phyloP scores from a whole-genome alignment of 345 rosid genomes.

The Syzygium oleosum region DNA sequence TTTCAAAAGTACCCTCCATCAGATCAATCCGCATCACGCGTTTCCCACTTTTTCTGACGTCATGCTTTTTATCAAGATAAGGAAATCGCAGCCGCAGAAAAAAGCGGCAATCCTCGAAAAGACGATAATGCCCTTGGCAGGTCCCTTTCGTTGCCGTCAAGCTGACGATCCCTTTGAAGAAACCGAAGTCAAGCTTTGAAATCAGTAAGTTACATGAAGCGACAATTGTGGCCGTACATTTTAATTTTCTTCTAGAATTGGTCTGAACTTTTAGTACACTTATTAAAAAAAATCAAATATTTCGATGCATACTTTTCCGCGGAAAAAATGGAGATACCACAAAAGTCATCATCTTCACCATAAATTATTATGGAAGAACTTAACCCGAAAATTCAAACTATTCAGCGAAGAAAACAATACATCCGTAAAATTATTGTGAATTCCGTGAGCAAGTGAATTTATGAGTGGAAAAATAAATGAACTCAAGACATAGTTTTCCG shows the following conservation, averaged over 20 bases:
- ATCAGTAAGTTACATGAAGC: not conserved
- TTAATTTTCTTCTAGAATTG: not conserved
- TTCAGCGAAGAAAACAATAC: not conserved
- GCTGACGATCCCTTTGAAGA: not conserved
- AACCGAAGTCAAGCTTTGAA: not conserved
- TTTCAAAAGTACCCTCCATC: not conserved
- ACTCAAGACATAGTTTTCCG: not conserved
- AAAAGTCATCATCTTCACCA: not conserved
- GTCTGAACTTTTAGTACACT: not conserved
- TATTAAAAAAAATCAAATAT: not conserved
- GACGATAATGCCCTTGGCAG: not conserved
- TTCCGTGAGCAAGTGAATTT: accelerated
- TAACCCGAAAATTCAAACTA: not conserved
- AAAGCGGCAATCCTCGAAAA: not conserved
- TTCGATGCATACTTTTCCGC: not conserved
- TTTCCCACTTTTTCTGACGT: not conserved
- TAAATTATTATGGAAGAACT: not conserved
- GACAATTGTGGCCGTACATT: not conserved
- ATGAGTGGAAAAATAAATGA: not conserved
- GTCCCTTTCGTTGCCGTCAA: not conserved
- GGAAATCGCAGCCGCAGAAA: not conserved
- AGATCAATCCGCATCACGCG: not conserved
- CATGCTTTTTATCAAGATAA: not conserved
- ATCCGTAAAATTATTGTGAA: not conserved
- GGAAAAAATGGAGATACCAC: not conserved